These are phyloP conservation scores for Clavispora asparagi DNA, from an alignment of 805 yeast species.

Conservation along the genomic window DNA sequence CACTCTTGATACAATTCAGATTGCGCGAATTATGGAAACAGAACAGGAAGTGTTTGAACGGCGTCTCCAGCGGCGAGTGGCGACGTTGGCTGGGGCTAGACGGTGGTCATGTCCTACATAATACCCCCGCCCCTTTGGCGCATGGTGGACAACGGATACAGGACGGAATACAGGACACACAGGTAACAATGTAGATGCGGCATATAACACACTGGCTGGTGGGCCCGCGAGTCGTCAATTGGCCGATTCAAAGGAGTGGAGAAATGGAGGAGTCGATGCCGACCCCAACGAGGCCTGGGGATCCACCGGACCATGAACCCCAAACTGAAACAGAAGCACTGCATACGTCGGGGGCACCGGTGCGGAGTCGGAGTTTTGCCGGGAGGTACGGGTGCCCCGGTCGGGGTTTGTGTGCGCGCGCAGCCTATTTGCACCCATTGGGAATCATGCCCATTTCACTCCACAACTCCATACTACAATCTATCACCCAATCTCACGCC, in stretches of 20 bases:
- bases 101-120: not conserved
- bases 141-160: not conserved
- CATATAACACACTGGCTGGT: no score
- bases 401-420: not conserved
- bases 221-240: no score
- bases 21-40: conserved; percentile 6
- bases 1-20: conserved; percentile 2
- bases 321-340: no score
- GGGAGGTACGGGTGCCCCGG: not conserved
- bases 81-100: not conserved
- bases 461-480: not conserved
- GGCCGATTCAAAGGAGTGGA: no score
- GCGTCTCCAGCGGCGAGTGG: conserved; percentile 5
- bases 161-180: not conserved
- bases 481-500: not conserved
- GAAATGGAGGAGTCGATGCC: no score
- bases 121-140: not conserved
- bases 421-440: not conserved
- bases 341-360: no score
- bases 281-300: no score
- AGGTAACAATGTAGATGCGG: no score
- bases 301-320: no score
- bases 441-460: not conserved
- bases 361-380: no score
- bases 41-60: conserved; percentile 6